phyloP scores from a whole-genome alignment of 495 filamentous ascomycete genomes.

The Aspergillus steynii region DNA sequence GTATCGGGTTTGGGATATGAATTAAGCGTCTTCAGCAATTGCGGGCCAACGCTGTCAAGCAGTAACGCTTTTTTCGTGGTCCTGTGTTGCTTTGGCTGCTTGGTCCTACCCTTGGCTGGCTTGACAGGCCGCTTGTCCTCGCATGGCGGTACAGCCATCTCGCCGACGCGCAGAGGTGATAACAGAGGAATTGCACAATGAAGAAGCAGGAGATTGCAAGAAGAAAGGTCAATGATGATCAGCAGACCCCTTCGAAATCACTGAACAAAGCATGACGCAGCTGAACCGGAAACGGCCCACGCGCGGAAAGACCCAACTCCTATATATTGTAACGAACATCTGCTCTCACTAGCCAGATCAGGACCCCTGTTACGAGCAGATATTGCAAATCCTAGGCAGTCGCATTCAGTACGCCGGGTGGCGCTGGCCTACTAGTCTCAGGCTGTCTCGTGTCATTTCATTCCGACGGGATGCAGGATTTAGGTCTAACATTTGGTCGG shows the following conservation, averaged over 20 bases:
- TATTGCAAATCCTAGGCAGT: constrained; percentile 3
- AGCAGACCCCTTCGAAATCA: background rate
- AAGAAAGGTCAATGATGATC: background rate
- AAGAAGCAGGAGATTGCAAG: background rate
- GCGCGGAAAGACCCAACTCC: background rate
- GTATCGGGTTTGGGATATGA: background rate
- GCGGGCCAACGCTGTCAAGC: background rate
- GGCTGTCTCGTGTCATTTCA: background rate
- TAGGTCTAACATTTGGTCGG: background rate
- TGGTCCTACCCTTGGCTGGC: background rate
- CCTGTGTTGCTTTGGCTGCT: background rate
- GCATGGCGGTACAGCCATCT: background rate
- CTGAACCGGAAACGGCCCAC: background rate
- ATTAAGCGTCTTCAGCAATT: background rate
- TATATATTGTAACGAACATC: background rate
- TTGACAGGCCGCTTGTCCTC: background rate
- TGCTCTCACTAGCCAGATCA: background rate
- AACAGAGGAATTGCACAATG: background rate
- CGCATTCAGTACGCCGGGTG: background rate
- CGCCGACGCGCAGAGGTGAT: background rate
- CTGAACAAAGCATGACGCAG: background rate
- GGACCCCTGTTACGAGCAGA: background rate
- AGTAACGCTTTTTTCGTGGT: background rate
- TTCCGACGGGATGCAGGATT: background rate
- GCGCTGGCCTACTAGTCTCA: background rate